phyloP scores from a whole-genome alignment of 768 basidiomycete genomes.

The Rhodosporidiobolus sp. region DNA sequence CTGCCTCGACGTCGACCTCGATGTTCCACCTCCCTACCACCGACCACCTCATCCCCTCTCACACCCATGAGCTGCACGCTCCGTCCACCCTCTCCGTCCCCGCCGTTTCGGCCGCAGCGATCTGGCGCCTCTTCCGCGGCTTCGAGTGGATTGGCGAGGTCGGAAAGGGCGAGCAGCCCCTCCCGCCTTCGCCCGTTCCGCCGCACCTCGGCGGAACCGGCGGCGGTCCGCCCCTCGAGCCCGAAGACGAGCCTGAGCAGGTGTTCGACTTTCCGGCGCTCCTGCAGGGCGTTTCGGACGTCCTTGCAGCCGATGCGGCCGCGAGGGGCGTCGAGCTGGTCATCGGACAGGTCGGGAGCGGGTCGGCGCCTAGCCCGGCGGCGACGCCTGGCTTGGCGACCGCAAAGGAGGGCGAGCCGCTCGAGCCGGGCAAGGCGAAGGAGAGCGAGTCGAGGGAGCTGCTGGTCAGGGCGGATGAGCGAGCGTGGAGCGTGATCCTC shows the following conservation, averaged over 20 bases:
- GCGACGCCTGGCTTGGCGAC: slow-evolving; percentile 19
- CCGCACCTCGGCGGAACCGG: neutral
- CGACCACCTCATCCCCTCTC: slow-evolving; percentile 18
- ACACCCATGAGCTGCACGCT: slow-evolving; percentile 42
- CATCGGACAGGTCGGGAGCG: slow-evolving; percentile 34
- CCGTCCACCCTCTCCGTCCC: slow-evolving; percentile 42
- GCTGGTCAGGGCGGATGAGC: slow-evolving; percentile 36
- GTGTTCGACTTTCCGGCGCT: slow-evolving; percentile 42
- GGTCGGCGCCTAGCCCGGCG: slow-evolving; percentile 31
- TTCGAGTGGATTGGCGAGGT: slow-evolving; percentile 43
- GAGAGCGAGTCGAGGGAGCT: slow-evolving; percentile 25
- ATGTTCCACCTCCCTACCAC: slow-evolving; percentile 5
- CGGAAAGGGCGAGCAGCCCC: slow-evolving; percentile 31
- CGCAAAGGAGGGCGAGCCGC: neutral
- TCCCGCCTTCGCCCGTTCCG: slow-evolving; percentile 11
- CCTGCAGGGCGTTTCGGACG: slow-evolving; percentile 42
- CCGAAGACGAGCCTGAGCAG: slow-evolving; percentile 14
- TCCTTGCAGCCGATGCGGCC: slow-evolving; percentile 35
- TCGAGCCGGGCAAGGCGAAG: neutral
- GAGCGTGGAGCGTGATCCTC: slow-evolving; percentile 36
- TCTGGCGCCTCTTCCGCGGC: slow-evolving; percentile 42
- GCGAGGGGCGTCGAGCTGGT: slow-evolving; percentile 42
- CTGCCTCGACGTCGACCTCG: slow-evolving; percentile 9
- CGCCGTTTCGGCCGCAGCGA: slow-evolving; percentile 40
- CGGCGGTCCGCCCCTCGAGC: slow-evolving; percentile 9